Evolutionary conservation across 2,329 filamentous ascomycete species (phyloP), one percentile per base, ranked within the genome.

Genomic region (Boeremia lycopersici): DNA sequence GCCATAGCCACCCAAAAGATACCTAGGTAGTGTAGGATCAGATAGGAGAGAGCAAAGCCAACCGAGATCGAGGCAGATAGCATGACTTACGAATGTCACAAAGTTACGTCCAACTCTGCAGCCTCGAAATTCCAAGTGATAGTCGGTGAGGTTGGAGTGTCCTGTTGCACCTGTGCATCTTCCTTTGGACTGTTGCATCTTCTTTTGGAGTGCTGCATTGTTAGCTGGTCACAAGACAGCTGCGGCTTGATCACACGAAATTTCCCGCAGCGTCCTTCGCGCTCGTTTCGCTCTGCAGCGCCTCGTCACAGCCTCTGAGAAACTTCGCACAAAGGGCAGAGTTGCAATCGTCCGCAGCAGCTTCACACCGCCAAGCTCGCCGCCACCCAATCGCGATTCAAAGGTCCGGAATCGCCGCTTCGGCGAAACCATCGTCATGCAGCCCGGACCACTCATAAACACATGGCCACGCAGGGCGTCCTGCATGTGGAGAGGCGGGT

Each of bases 1-100:
- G 53, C 53, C 48, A 44, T 56, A 56, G 53, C 53, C 48, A 45
- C 49, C 55, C 52, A 55, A 55, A 55, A 61, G 57, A 62, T 62
- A 61, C 57, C 57, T 61, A 58, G 57, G 57, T 60, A 47, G 53
- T 48, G 43, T 51, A 48, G 53, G 53, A 56, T 36, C 53, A 51
- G 47, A 50, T 43, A 38, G 33, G 31, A 47, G 42, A 47, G 42
- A 49, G 46, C 46, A 12, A 50, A 44, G 42, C 46, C 33, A 31
- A 39, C n/a, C 47, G 28, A 51, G 15, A 47, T 31, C 31, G 29
- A 52, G 26, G 38, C 39, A 48, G 38, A 44, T 52, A 48, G 53
- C 39, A 56, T 34, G 48, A 48, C 28, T 56, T 43, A 44, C 42
- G 53, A 52, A 48, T 29, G 15, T 34, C 33, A 51, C 36, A 6